Percentiles rank a stretch among this genome's conserved stretches.
Conservation (phyloP, 345 rosid genomes). For the Citrus reticulata region DNA sequence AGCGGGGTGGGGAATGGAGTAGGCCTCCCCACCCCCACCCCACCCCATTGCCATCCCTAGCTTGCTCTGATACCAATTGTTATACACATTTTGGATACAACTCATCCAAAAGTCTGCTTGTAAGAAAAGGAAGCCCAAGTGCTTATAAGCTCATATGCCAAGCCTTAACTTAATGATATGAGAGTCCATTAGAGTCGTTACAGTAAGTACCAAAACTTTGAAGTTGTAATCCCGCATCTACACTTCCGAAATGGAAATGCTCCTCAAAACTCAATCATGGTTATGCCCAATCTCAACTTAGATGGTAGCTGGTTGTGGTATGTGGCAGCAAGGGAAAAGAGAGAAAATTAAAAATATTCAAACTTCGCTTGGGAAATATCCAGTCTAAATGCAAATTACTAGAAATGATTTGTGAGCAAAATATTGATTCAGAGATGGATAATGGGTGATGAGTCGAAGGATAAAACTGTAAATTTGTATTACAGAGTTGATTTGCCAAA, state of each 20-base stretch:
- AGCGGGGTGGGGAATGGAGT: too few relatives aligned
- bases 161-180: too few relatives aligned
- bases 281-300: background rate
- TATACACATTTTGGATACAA: too few relatives aligned
- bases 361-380: background rate
- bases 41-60: too few relatives aligned
- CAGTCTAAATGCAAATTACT: background rate
- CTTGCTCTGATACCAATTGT: too few relatives aligned
- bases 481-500: background rate
- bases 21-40: too few relatives aligned
- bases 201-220: background rate
- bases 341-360: background rate
- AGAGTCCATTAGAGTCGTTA: too few relatives aligned
- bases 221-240: background rate
- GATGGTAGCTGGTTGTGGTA: background rate
- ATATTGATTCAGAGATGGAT: background rate
- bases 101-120: too few relatives aligned
- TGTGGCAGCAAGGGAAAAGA: background rate
- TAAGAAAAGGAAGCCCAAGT: too few relatives aligned
- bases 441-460: background rate
- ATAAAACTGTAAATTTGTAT: background rate
- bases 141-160: too few relatives aligned
- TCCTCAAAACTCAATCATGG: background rate
- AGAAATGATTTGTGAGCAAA: background rate
- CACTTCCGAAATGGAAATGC: background rate